Conservation (phyloP, 2,329 filamentous ascomycete genomes). For the Aspergillus ibericus region DNA sequence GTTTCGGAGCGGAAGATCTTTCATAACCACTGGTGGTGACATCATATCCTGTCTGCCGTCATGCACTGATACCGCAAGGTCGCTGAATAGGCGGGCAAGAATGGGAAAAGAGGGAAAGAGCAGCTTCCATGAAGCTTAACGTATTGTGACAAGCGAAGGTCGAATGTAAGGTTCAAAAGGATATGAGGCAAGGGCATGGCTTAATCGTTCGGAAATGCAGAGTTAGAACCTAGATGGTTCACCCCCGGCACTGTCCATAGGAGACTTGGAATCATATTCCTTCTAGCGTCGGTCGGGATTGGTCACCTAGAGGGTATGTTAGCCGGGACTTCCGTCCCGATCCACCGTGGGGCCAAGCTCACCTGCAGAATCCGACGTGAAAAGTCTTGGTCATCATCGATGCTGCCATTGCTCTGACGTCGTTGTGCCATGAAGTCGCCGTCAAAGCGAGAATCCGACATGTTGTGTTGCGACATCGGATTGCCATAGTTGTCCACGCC, state of each 20-base stretch:
- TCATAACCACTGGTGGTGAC: constrained; percentile 2
- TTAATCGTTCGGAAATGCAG: constrained; percentile 18
- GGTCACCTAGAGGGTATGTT: constrained; percentile 25
- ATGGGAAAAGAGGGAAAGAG: constrained; percentile 13
- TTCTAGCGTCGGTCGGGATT: constrained; percentile 34
- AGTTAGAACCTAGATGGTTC: constrained; percentile 9
- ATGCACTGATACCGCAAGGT: constrained; percentile 28
- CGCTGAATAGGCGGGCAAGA: constrained; percentile 27
- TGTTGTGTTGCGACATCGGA: constrained; percentile 63
- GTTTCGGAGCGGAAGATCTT: neutral
- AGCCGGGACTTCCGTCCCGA: neutral
- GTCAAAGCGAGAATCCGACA: constrained; percentile 81
- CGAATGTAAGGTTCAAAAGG: constrained; percentile 5
- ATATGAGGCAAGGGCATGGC: constrained; percentile 11
- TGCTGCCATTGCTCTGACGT: constrained; percentile 89
- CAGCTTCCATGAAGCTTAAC: constrained; percentile 2
- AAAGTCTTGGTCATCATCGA: constrained; percentile 96
- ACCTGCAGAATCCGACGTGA: constrained; percentile 94
- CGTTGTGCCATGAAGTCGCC: constrained; percentile 77
- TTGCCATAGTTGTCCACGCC: constrained; percentile 71
- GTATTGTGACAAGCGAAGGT: constrained; percentile 14
- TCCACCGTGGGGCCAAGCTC: constrained; percentile 22
- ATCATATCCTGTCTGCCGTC: constrained; percentile 13
- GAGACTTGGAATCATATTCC: neutral
- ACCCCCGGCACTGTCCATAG: constrained; percentile 1